Evolutionary conservation across 768 basidiomycete species (phyloP), one percentile per base, ranked within the genome.

Genomic region (Floccularia luteovirens): DNA sequence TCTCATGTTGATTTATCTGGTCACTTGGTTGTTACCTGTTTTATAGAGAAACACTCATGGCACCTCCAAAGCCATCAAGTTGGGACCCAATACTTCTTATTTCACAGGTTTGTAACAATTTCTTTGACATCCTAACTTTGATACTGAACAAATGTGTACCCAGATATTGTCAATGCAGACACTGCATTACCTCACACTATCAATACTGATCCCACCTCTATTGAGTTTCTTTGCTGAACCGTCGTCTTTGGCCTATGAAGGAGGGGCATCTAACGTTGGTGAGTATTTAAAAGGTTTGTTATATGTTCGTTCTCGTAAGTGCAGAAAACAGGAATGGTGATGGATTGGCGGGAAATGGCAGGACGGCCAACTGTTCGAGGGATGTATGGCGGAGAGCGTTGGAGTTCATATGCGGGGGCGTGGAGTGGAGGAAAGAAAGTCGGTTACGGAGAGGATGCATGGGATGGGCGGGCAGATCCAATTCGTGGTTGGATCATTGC

Each of bases 321-420:
- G 24, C 28, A 12, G 10, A 2, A 38, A 24, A 10, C 45, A 83
- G 85, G 83, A 2, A 89, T 91, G 83, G 67, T 98, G 25, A 90
- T 99, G 82, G 93, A 98, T 62, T 99, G 96, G 96, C 74, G 91
- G 33, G 88, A 97, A 60, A 83, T 99, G 78, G 86, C 92, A 1
- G 87, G 90, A 3, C 63, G 75, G 38, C 79, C 87, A 3, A 92
- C 91, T 0, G 77, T 85, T 16, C 74, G 72, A 41, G 75, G 75
- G 20, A 59, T 78, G 41, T 72, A 77, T 17, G 82, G 78, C 13
- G 74, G 75, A 39, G 74, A 77, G 31, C 63, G 74, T 32, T 88
- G 83, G 83, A 66, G 62, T 38, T 71, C 77, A 25, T 75, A 79
- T 53, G 67, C 75, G 31, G 80, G 85, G 51, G 82, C 79, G 4